phyloP scores from a whole-genome alignment of 2,329 filamentous ascomycete species.

The Colletotrichum magnum region DNA sequence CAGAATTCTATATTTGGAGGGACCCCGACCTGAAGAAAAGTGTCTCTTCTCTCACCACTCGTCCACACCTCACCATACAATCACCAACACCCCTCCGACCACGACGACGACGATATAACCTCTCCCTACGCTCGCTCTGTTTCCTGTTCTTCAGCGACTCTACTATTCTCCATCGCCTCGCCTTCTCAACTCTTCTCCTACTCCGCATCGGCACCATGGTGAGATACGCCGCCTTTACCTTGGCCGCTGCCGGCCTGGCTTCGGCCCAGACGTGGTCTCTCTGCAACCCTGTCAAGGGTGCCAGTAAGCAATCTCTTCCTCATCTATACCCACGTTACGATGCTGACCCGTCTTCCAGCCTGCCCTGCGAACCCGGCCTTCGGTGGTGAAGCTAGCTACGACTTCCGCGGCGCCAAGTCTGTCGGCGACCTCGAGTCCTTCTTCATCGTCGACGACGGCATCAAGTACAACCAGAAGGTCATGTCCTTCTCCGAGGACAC shows the following conservation, averaged over 20 bases:
- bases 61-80: too few relatives aligned
- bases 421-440: constrained; percentile 56
- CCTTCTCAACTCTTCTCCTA: not conserved
- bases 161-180: not conserved
- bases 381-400: constrained; percentile 31
- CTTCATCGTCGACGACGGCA: constrained; percentile 70
- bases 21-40: not conserved
- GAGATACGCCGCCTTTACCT: constrained; percentile 28
- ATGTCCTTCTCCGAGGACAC: constrained; percentile 53
- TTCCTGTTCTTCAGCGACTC: constrained; percentile 6
- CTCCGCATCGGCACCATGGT: constrained; percentile 4
- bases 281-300: constrained; percentile 42
- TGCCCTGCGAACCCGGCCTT: constrained; percentile 42
- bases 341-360: constrained; percentile 27
- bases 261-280: constrained; percentile 39
- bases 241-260: constrained; percentile 36
- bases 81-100: not conserved
- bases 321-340: not conserved
- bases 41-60: not conserved
- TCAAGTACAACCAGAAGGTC: constrained; percentile 54
- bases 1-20: constrained; percentile 30
- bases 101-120: not conserved
- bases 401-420: constrained; percentile 47
- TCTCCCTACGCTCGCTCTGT: not conserved
- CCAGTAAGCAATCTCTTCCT: constrained; percentile 18